Percentiles rank a stretch among this genome's conserved stretches.
phyloP scores from a whole-genome alignment of 257 asterid species.

The Striga asiatica region DNA sequence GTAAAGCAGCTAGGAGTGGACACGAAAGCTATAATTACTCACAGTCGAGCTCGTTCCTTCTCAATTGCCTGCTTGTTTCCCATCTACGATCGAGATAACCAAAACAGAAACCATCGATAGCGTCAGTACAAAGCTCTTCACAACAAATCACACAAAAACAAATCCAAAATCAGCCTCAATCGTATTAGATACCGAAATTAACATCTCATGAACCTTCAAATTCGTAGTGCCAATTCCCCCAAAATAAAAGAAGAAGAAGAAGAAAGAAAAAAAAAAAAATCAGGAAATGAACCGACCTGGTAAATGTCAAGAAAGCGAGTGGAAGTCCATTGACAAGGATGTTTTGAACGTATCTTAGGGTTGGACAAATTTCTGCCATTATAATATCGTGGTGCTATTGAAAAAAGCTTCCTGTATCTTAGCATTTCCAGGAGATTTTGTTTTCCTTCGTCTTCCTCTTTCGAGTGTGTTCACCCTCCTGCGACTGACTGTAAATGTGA shows the following conservation, averaged over 20 bases:
- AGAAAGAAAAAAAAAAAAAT: neutral
- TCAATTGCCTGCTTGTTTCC: constrained; percentile 62
- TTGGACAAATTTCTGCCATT: constrained; percentile 14
- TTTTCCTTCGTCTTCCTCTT: neutral
- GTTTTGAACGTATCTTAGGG: constrained; percentile 22
- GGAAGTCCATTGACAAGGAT: constrained; percentile 53
- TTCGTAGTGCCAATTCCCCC: neutral
- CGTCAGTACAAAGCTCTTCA: neutral
- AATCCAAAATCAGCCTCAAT: neutral
- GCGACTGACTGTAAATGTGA: too few species aligned
- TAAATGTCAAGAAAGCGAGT: constrained; percentile 65
- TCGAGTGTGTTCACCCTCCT: too few species aligned
- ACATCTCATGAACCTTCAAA: neutral
- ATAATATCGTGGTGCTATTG: constrained; percentile 21
- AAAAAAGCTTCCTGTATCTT: constrained; percentile 39
- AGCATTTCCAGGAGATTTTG: constrained; percentile 33
- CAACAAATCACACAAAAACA: neutral
- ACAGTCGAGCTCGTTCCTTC: constrained; percentile 86
- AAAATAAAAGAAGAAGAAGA: too few species aligned
- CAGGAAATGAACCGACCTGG: constrained; percentile 57
- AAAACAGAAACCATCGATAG: constrained; percentile 10
- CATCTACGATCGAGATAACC: constrained; percentile 34
- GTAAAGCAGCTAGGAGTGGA: too few species aligned
- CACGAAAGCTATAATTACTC: too few species aligned
- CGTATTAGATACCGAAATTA: neutral